phyloP scores from a whole-genome alignment of 441 rosid genomes.

The Corymbia citriodora region DNA sequence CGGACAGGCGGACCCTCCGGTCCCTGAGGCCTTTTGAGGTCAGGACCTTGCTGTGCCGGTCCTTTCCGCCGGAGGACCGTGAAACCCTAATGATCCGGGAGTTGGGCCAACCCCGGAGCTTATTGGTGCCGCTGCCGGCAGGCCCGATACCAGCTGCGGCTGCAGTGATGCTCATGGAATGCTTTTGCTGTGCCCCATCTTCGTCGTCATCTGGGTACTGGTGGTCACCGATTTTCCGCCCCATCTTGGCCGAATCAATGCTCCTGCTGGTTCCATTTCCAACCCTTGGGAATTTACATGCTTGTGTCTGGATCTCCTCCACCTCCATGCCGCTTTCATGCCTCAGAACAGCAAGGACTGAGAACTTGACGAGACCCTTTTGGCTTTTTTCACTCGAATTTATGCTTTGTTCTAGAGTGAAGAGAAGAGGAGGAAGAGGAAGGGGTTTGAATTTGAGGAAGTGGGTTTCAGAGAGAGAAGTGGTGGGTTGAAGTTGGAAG shows the following conservation, averaged over 20 bases:
- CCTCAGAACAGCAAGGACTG: slow-evolving; percentile 22
- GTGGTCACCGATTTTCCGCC: slow-evolving; percentile 22
- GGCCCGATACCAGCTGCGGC: neutral
- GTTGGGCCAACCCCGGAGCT: slow-evolving; percentile 59
- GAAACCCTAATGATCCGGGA: slow-evolving; percentile 93
- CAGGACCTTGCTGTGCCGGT: slow-evolving; percentile 94
- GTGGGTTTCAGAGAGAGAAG: slow-evolving; percentile 13
- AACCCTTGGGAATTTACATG: slow-evolving; percentile 52
- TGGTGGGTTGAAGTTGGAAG: neutral
- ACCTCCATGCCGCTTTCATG: slow-evolving; percentile 90
- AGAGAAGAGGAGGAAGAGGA: neutral
- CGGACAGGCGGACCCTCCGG: slow-evolving; percentile 86
- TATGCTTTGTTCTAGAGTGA: neutral
- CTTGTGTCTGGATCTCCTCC: slow-evolving; percentile 61
- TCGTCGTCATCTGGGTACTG: slow-evolving; percentile 49
- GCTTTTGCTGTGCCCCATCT: slow-evolving; percentile 38
- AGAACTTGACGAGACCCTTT: slow-evolving; percentile 1
- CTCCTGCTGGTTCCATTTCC: slow-evolving; percentile 24
- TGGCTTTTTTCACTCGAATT: neutral
- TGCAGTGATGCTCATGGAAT: neutral
- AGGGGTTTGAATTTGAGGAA: neutral
- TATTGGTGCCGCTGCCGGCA: slow-evolving; percentile 21
- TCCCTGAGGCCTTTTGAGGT: slow-evolving; percentile 89
- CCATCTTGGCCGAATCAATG: slow-evolving; percentile 26
- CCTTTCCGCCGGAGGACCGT: slow-evolving; percentile 94